These are phyloP conservation scores for Globisporangium cylindrosporum DNA, from an alignment of 352 stramenopile species.

Conservation along the genomic window DNA sequence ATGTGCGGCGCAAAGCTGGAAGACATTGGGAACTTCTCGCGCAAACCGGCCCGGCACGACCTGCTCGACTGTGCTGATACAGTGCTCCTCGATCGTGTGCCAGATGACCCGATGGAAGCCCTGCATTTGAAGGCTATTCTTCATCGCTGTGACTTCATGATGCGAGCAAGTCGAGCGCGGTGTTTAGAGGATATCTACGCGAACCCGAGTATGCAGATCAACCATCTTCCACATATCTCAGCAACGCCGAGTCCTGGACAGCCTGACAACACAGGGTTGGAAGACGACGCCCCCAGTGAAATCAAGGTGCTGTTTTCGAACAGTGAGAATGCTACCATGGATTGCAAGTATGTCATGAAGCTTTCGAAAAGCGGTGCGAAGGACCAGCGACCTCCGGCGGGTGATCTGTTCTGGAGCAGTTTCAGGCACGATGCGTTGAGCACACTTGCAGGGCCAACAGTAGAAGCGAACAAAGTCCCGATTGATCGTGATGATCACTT, in stretches of 20 bases:
- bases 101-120: slow-evolving; percentile 23
- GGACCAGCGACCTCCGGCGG: not conserved
- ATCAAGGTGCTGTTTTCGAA: slow-evolving; percentile 45
- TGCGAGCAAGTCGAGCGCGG: slow-evolving; percentile 61
- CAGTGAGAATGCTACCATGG: slow-evolving; percentile 23
- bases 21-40: slow-evolving; percentile 53
- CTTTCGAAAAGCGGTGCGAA: slow-evolving; percentile 17
- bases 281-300: slow-evolving; percentile 6
- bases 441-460: slow-evolving; percentile 37
- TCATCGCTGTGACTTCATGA: slow-evolving; percentile 81
- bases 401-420: slow-evolving; percentile 35
- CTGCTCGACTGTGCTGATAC: slow-evolving; percentile 65
- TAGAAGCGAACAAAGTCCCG: slow-evolving; percentile 45
- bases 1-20: slow-evolving; percentile 67
- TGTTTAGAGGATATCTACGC: slow-evolving; percentile 56
- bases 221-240: slow-evolving; percentile 11
- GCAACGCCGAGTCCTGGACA: not conserved
- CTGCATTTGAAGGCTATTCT: slow-evolving; percentile 49
- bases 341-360: slow-evolving; percentile 41
- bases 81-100: slow-evolving; percentile 48
- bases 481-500: slow-evolving; percentile 35
- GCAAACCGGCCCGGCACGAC: slow-evolving; percentile 35
- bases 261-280: not conserved
- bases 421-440: slow-evolving; percentile 64
- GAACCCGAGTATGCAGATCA: slow-evolving; percentile 47